Base-by-base conservation (phyloP, 2,329 filamentous ascomycete genomes). In the Xylaria hypoxylon region DNA sequence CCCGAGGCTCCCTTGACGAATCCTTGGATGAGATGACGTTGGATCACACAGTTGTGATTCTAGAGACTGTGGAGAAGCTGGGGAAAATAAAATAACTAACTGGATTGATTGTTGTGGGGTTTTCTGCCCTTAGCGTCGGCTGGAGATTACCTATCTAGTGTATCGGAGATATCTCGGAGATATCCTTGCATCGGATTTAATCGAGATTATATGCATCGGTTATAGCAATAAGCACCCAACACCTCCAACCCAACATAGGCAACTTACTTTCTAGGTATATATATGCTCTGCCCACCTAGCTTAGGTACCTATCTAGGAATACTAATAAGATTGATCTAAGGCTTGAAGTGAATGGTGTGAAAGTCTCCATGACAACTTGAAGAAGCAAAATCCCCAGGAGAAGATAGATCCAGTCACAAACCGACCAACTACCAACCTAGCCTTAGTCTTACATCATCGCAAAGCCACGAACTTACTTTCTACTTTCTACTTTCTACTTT, bases 11-110 rank as follows among this genome's bases (percentile, higher is more conserved):
- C 8, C 26, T 19, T 40, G 26, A 38, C 19, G 11, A 19, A 51
- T 4, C n/a, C 35, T 57, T 51, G 7, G 58, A 24, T 58, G 47
- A 38, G 45, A 58, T 33, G 47, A 48, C 42, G 47, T 53, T 65
- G 58, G 45, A 60, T 56, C 62, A 61, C 63, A 8, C 11, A 19
- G 45, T 17, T 40, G 51, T 61, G 45, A 47, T 52, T 22, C 35
- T 56, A 35, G 44, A 13, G 42, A 11, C 56, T 33, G 62, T 59
- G 59, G 48, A 22, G 38, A 53, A 35, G 38, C 17, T 45, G 56
- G 33, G n/a, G 33, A n/a, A n/a, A n/a, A n/a, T n/a, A n/a, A n/a
- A n/a, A n/a, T n/a, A n/a, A n/a, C n/a, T n/a, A n/a, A n/a, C n/a
- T n/a, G n/a, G n/a, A n/a, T n/a, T n/a, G n/a, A n/a, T n/a, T n/a